Evolutionary conservation across 441 rosid genomes (phyloP), one percentile per base, ranked within the genome.

Genomic region (Pelargonium myrrhifolium): DNA sequence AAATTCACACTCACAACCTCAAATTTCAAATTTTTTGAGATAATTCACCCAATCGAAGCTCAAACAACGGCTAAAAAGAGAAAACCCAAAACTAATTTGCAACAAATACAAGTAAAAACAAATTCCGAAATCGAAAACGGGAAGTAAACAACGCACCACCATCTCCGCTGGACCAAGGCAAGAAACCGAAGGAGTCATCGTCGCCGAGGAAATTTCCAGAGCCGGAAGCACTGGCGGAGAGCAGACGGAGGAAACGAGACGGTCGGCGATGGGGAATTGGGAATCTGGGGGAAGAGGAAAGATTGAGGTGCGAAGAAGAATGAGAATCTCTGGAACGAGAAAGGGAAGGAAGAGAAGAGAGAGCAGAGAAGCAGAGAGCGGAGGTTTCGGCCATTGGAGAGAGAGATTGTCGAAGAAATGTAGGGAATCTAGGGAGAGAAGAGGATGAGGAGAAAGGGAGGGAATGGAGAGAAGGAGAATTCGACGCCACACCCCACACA

Each of bases 81-180:
- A 26, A 4, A 26, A 26, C 31, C 3, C 3, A 26, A 26, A 26
- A 26, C 31, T 4, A 26, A 26, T 26, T 26, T 2, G 31, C 31
- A 26, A 26, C 31, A 26, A 3, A 26, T 26, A 26, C 31, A 26
- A 26, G 31, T 26, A 26, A 45, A 45, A 45, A 12, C 14, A 4
- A 45, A 45, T 45, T 45, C 3, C 3, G 4, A 45, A 45, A 12
- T 9, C n/a, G 12, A 9, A 3, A 11, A 45, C n/a, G 51, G 11
- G 8, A 43, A 3, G 47, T 45, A 18, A 53, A 69, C 22, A 20
- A 42, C 11, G 47, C 77, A 90, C 95, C 97, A 70, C 78, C 71
- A 5, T 88, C 76, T 18, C 81, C 79, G 64, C 79, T 77, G 60
- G 87, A 80, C 98, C 92, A 90, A 0, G 97, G 97, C 76, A 85